Evolutionary conservation across 257 asterid species (phyloP).

Genomic region (Solanum tarijense): DNA sequence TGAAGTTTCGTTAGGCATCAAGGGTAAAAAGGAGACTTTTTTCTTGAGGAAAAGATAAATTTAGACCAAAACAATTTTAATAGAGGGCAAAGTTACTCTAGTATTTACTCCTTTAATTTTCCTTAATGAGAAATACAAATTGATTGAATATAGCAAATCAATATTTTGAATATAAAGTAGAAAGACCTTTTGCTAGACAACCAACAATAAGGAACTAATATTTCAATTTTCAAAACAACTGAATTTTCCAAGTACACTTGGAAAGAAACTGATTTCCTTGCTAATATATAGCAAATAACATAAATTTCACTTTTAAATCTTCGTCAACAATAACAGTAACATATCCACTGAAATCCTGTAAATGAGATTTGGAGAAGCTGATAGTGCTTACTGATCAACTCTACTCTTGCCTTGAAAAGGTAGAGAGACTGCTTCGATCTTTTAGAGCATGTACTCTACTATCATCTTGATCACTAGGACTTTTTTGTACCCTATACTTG

Average conservation of each 20-base stretch:
- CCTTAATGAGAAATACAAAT: neutral
- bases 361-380: fast-evolving
- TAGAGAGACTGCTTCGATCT: neutral
- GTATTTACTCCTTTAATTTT: neutral
- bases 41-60: neutral
- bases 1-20: neutral
- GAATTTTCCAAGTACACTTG: neutral
- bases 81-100: neutral
- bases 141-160: neutral
- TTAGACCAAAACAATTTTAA: neutral
- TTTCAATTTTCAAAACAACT: neutral
- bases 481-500: constrained; percentile 37
- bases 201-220: neutral
- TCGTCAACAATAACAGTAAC: neutral
- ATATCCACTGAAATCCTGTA: neutral
- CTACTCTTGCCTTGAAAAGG: neutral
- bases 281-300: neutral
- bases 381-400: neutral
- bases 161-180: neutral
- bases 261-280: neutral
- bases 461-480: neutral
- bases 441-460: constrained; percentile 4
- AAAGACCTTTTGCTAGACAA: neutral
- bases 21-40: neutral
- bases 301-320: neutral